These are phyloP conservation scores for Penicillium sp. DNA, from an alignment of 2,329 filamentous ascomycete species.

Conservation along the genomic window DNA sequence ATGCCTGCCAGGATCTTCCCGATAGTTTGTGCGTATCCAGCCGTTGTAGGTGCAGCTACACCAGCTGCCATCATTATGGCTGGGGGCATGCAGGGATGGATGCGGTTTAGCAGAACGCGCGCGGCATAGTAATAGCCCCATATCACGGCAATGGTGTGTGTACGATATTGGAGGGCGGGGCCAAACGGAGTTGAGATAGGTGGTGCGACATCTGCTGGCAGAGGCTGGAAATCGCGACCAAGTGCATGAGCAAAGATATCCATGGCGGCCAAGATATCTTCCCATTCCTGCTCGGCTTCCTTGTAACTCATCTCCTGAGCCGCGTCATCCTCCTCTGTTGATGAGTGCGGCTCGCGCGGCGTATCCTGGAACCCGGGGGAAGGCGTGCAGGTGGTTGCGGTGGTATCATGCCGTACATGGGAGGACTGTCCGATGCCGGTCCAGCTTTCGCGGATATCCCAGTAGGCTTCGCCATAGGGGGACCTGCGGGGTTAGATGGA, in stretches of 20 bases:
- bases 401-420: conserved; percentile 51
- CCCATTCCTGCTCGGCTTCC: conserved; percentile 76
- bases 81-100: conserved; percentile 86
- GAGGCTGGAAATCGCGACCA: conserved; percentile 70
- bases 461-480: neutral
- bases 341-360: conserved; percentile 13
- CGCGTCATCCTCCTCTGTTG: conserved; percentile 45
- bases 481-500: conserved; percentile 9
- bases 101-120: conserved; percentile 73
- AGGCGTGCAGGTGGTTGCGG: conserved; percentile 40
- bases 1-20: conserved; percentile 76
- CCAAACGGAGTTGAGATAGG: conserved; percentile 73
- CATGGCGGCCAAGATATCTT: conserved; percentile 45
- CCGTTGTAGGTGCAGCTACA: conserved; percentile 69
- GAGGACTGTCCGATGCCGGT: conserved; percentile 27
- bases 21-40: conserved; percentile 66
- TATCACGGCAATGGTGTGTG: conserved; percentile 79
- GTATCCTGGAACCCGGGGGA: conserved; percentile 54
- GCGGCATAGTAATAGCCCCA: conserved; percentile 87
- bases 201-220: conserved; percentile 64
- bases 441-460: neutral
- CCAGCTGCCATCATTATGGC: conserved; percentile 83
- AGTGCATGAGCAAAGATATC: conserved; percentile 54
- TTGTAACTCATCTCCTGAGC: conserved; percentile 63
- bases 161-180: conserved; percentile 72